These are phyloP conservation scores for Trichosporon coremiiforme DNA, from an alignment of 1,284 basidiomycete species.

Conservation along the genomic window DNA sequence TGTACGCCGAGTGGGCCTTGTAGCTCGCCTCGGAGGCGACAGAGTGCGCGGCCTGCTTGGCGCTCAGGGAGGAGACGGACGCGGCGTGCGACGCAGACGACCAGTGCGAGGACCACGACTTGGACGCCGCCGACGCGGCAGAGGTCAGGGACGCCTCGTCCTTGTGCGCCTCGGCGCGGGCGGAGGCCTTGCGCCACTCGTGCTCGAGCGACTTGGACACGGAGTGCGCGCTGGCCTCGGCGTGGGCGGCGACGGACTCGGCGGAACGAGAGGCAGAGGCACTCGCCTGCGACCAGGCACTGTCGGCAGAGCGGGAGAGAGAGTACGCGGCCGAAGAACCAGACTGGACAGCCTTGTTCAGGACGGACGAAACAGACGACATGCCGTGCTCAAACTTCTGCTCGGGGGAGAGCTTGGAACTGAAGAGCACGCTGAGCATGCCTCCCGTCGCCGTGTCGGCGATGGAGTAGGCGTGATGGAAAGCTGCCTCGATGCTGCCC, in stretches of 20 bases:
- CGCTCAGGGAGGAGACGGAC: slow-evolving; percentile 46
- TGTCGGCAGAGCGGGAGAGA: slow-evolving; percentile 36
- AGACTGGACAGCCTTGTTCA: slow-evolving; percentile 42
- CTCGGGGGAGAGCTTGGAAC: slow-evolving; percentile 52
- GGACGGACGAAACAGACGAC: slow-evolving; percentile 46
- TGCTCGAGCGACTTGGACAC: slow-evolving; percentile 40
- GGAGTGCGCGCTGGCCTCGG: slow-evolving; percentile 35
- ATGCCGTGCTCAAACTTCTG: slow-evolving; percentile 54
- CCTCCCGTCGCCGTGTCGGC: slow-evolving; percentile 62
- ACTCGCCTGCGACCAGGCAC: slow-evolving; percentile 46
- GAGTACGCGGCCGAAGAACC: slow-evolving; percentile 38
- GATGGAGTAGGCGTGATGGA: slow-evolving; percentile 66
- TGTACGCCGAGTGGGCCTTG: slow-evolving; percentile 43
- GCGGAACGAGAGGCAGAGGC: slow-evolving; percentile 31
- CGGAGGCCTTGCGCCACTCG: slow-evolving; percentile 46
- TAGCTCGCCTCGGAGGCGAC: slow-evolving; percentile 35
- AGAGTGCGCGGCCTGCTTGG: slow-evolving; percentile 53
- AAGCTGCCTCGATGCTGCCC: slow-evolving; percentile 63
- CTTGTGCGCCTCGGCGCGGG: slow-evolving; percentile 44
- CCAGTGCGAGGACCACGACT: slow-evolving; percentile 47
- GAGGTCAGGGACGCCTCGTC: slow-evolving; percentile 43
- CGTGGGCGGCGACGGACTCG: slow-evolving; percentile 12
- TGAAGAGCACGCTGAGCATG: slow-evolving; percentile 56
- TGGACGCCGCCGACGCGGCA: slow-evolving; percentile 49
- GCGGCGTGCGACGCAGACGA: slow-evolving; percentile 53